Evolutionary conservation across 164 flowering plant genomes (phyloP).

Genomic region (Magnolia changhungtana): DNA sequence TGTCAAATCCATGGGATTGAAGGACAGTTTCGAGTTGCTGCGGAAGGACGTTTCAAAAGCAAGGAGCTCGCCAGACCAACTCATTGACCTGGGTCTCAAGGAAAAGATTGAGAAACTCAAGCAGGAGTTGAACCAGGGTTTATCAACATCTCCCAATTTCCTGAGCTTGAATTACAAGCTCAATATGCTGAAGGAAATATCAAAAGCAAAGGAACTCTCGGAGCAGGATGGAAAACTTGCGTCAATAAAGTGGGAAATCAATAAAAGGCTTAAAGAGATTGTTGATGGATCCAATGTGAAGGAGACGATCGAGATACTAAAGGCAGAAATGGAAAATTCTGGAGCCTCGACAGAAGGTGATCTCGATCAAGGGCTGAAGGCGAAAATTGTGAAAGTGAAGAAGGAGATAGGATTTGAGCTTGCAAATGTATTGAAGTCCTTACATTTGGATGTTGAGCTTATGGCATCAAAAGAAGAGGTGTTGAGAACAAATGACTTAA

Average conservation of each 20-base stretch:
- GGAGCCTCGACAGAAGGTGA: slow-evolving; percentile 34
- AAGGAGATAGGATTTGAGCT: slow-evolving; percentile 53
- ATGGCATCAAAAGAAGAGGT: slow-evolving; percentile 20
- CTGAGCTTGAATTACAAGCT: slow-evolving; percentile 49
- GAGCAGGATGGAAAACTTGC: slow-evolving; percentile 33
- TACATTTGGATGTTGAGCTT: slow-evolving; percentile 42
- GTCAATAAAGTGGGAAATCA: slow-evolving; percentile 44
- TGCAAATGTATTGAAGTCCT: slow-evolving; percentile 35
- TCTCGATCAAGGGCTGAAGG: slow-evolving; percentile 42
- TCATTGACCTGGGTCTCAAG: slow-evolving; percentile 25
- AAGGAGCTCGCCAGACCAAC: slow-evolving; percentile 34
- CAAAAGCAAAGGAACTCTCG: slow-evolving; percentile 38
- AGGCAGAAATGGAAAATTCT: slow-evolving; percentile 36
- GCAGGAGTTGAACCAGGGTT: slow-evolving; percentile 43
- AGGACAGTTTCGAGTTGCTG: slow-evolving; percentile 37
- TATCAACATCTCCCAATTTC: slow-evolving; percentile 63
- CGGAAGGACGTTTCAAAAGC: slow-evolving; percentile 50
- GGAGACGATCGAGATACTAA: slow-evolving; percentile 45
- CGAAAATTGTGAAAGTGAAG: slow-evolving; percentile 38
- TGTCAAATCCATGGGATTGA: slow-evolving; percentile 50
- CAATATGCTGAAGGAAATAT: slow-evolving; percentile 60
- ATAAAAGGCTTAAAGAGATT: slow-evolving; percentile 43
- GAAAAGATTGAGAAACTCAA: slow-evolving; percentile 51
- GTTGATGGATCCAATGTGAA: slow-evolving; percentile 41
- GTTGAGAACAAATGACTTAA: slow-evolving; percentile 11